Base-by-base conservation (phyloP, 768 basidiomycete species). In the Mycena belliarum region DNA sequence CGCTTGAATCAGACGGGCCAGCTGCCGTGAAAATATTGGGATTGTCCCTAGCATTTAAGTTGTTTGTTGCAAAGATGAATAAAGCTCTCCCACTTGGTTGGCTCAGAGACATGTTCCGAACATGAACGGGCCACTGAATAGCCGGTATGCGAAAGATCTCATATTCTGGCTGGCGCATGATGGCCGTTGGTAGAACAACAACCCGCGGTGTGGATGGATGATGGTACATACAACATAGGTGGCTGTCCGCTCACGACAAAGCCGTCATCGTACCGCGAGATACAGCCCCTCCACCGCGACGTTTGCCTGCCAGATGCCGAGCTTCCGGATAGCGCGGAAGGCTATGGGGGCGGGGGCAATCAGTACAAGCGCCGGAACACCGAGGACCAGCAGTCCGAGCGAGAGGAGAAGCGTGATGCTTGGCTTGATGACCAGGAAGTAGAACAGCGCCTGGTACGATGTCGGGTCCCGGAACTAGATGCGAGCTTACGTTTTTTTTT, bases 401-500 rank as follows among this genome's bases (percentile, higher is more conserved):
- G 82, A 80, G 33, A 92, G 74, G 18, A 88, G 73, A 25, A 93
- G 71, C 1, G 90, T 91, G 69, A 93, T 88, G 28, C 83, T 79
- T 3, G 91, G 89, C 69, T 93, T 93, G 76, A 93, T 85, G 48
- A 93, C 88, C 59, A 93, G 80, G 73, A 93, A 93, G 69, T 93
- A 93, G 77, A 93, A 93, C 4, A 93, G 79, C 0, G 91, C 87
- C 74, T 89, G 89, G 70, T 91, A 93, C 18, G 91, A 89, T 6
- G 87, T 89, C 37, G 87, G 75, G 65, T 93, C 91, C 40, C 87
- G 86, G 72, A 93, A 93, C 90, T 91, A 63, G 20, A 14, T 10
- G 12, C 29, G 29, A 32, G 12, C 12, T 4, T 10, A 14, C 29
- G 12, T 44, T 6, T 10, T 25, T 40, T 44, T 11, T 21, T 41